These are phyloP conservation scores for Coccomyxa subellipsoidea DNA, from an alignment of 163 green algal species.

Conservation along the genomic window DNA sequence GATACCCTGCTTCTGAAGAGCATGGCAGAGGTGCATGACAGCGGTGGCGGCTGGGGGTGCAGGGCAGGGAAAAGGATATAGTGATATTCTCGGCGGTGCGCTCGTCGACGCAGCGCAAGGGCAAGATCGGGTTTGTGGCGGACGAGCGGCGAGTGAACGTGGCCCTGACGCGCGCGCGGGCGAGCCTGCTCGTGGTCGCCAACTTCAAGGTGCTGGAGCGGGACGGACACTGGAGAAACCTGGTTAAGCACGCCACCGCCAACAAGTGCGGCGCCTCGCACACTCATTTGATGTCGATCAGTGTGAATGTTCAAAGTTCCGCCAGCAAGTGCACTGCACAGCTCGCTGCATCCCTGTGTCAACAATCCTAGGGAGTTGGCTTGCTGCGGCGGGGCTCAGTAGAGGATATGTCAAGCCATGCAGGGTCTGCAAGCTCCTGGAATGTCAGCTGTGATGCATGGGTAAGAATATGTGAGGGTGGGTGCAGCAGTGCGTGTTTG, in stretches of 20 bases:
- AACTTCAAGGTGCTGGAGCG: slow-evolving; percentile 45
- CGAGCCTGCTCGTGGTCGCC: slow-evolving; percentile 66
- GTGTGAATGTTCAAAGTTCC: too few relatives aligned
- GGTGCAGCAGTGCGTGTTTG: too few relatives aligned
- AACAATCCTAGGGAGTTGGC: too few relatives aligned
- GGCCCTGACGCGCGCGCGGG: slow-evolving; percentile 77
- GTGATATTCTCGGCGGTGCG: slow-evolving; percentile 80
- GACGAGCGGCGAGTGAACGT: slow-evolving; percentile 92
- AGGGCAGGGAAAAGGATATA: slow-evolving; percentile 87
- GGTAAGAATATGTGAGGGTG: too few relatives aligned
- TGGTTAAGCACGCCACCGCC: slow-evolving; percentile 43
- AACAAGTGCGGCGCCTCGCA: neutral
- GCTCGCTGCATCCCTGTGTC: too few relatives aligned
- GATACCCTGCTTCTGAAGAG: neutral
- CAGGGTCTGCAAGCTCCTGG: too few relatives aligned
- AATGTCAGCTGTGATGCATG: too few relatives aligned
- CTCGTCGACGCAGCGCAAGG: slow-evolving; percentile 1
- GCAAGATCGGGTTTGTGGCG: slow-evolving; percentile 81
- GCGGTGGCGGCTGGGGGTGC: too few relatives aligned
- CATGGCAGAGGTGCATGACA: neutral
- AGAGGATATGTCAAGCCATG: too few relatives aligned
- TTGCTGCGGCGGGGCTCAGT: too few relatives aligned
- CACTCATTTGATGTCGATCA: neutral
- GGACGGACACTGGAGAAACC: slow-evolving; percentile 53
- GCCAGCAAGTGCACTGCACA: too few relatives aligned